Evolutionary conservation across 495 filamentous ascomycete genomes (phyloP).

Genomic region (Jackrogersella multiformis): DNA sequence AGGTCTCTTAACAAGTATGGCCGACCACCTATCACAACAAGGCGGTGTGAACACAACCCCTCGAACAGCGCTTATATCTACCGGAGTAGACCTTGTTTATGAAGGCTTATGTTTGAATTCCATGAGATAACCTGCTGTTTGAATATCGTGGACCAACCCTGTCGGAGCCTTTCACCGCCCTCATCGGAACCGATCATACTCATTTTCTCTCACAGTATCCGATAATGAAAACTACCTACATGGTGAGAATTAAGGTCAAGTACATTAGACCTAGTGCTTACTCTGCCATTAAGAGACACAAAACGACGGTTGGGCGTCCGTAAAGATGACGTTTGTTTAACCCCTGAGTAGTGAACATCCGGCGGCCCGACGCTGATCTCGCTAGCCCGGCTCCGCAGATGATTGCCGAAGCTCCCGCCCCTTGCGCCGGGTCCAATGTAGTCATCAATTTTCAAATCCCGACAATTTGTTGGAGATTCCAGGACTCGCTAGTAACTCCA

Average conservation of each 20-base stretch:
- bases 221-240: neutral
- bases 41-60: neutral
- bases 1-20: neutral
- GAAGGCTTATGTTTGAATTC: neutral
- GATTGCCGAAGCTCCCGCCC: neutral
- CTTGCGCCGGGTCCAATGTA: neutral
- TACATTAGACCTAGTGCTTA: neutral
- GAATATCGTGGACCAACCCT: neutral
- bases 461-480: too few relatives aligned
- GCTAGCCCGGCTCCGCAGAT: neutral
- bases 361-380: neutral
- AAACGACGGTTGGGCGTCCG: neutral
- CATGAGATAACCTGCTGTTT: neutral
- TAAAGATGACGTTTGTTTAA: neutral
- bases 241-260: neutral
- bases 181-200: neutral
- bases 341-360: neutral
- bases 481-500: neutral
- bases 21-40: neutral
- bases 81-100: neutral
- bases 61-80: neutral
- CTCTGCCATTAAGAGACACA: neutral
- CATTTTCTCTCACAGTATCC: neutral
- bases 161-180: neutral
- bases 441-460: neutral